Evolutionary conservation across 2,329 filamentous ascomycete genomes (phyloP), one percentile per base, ranked within the genome.

Genomic region (Cyphellophora europaea): DNA sequence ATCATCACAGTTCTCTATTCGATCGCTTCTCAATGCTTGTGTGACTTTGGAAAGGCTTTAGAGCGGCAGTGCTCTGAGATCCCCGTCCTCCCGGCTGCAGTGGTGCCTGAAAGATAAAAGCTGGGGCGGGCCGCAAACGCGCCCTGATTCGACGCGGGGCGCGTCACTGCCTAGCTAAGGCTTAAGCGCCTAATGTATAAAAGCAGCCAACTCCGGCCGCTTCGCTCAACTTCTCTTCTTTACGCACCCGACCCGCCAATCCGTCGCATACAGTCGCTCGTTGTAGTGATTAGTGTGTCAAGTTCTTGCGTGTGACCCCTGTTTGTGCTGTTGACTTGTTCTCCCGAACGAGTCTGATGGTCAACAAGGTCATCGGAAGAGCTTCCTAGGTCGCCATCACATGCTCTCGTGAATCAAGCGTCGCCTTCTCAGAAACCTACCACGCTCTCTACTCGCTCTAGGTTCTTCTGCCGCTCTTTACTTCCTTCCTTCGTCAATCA

Each of bases 301-400:
- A 19, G 19, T 16, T 32, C 30, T 32, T 32, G 39, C 36, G n/a
- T n/a, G 33, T 44, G 44, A 35, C 38, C 32, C 40, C 32, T 29
- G 30, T 43, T 33, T 35, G 40, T 8, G 15, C 40, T 41, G 38
- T 41, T 37, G 39, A 30, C 41, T 30, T 34, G 35, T 36, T 37
- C 23, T 33, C 28, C 25, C 30, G 33, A 33, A 42, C 36, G 37
- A 41, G 39, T 40, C 37, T 47, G 41, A 33, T 40, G 43, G 48
- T 44, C 47, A 49, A 45, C 50, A 47, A 45, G 49, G 44, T 51
- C 46, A 50, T 53, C 53, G 49, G 53, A 61, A 60, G 61, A 59
- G 65, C 72, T 71, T 67, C 66, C 62, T 62, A 67, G 65, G 63
- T 70, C 67, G 62, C 53, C 59, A 66, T 69, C 63, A 48, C 43